Base-by-base conservation (phyloP, 495 filamentous ascomycete species). In the Staphylotrichum tortipilum region DNA sequence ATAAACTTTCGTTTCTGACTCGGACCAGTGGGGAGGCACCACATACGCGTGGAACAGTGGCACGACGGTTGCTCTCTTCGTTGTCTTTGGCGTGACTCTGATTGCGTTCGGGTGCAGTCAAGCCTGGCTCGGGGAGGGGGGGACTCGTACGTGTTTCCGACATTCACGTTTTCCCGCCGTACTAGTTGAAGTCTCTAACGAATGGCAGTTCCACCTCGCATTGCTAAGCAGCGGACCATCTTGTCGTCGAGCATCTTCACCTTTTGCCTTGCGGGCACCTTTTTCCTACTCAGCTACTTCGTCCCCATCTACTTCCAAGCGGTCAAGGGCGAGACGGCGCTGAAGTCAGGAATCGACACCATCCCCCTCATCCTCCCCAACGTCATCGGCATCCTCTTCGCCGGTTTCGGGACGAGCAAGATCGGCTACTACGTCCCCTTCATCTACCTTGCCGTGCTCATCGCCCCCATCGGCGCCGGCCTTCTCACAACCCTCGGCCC, bases 241-340 rank as follows among this genome's bases (percentile, higher is more conserved):
- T 47, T 76, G 80, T 22, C 1, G 17, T 12, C 11, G 1, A 12
- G 21, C 3, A 22, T 8, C 7, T 23, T 15, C 72, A 77, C 79
- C 56, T 76, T 80, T 49, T 71, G 37, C 19, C 18, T 37, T 18
- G 3, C 19, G 3, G 37, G 11, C 17, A 3, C 12, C 4, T 1
- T 39, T 21, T 23, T 19, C 4, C 19, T 1, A 19, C 8, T 22
- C 2, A 39, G 18, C 68, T 55, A 60, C 44, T 57, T 31, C 34
- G 18, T 57, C 0, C 53, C 60, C 14, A 41, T 74, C 76, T 87
- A 77, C 77, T 85, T 86, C 69, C 83, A 87, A 50, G 81, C 83
- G 2, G 78, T 88, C 64, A 79, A 84, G 53, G 74, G 71, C 39
- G 75, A 72, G 12, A 65, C 71, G 0, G 78, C 85, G 6, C 71